Percentiles rank a stretch among this genome's conserved stretches.
These are phyloP conservation scores for Hura crepitans DNA, from an alignment of 441 rosid species.

Conservation along the genomic window DNA sequence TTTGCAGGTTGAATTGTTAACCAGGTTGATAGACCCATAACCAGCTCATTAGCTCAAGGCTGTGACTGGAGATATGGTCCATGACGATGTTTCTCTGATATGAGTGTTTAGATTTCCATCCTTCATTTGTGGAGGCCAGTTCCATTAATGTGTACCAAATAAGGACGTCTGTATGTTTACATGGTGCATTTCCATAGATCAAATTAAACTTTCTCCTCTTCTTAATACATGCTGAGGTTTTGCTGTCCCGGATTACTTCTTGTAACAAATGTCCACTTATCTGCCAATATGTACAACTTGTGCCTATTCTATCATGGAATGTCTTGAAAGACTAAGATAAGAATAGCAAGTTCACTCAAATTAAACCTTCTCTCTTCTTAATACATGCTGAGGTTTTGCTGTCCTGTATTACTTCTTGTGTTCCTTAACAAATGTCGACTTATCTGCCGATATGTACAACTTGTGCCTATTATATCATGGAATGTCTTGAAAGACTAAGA, in stretches of 20 bases:
- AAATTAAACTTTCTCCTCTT: neutral
- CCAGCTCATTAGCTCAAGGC: neutral
- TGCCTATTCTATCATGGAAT: neutral
- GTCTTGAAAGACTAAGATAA: neutral
- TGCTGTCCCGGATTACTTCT: neutral
- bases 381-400: neutral
- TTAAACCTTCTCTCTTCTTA: too few relatives aligned
- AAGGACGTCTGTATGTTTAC: neutral
- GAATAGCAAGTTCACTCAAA: constrained; percentile 3
- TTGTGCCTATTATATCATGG: neutral
- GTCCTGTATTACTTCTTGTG: neutral
- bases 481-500: neutral
- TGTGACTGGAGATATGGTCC: neutral
- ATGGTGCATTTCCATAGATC: neutral
- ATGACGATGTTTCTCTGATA: neutral
- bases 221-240: neutral
- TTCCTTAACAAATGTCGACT: neutral
- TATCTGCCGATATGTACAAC: neutral
- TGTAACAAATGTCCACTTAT: neutral
- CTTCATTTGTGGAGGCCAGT: neutral
- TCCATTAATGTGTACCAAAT: neutral
- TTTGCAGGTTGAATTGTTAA: neutral
- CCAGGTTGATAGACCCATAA: neutral
- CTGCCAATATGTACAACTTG: neutral
- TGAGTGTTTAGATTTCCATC: neutral